Evolutionary conservation across 2,329 filamentous ascomycete species (phyloP), one percentile per base, ranked within the genome.

Genomic region (Colletotrichum trifolii): DNA sequence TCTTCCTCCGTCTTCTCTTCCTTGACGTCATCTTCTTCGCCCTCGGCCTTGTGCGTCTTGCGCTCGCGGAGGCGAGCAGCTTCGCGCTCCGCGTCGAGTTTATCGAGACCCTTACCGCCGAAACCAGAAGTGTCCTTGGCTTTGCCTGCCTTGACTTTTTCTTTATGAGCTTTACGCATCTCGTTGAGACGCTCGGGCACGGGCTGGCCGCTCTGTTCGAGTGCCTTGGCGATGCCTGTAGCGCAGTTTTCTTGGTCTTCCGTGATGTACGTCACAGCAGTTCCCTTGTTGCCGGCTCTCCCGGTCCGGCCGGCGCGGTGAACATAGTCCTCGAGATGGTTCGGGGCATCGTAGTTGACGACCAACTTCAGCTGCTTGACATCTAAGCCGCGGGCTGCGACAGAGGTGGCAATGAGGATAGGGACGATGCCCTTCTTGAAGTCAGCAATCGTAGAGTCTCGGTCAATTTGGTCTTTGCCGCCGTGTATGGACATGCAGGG

Each of bases 361-460:
- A 99, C 96, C 38, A 98, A 85, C 77, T 96, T 97, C 39, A 99
- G 84, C 75, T 97, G 93, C 79, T 97, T 97, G 48, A 99, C 95
- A 76, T 99, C 96, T 45, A 99, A 83, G 66, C 96, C 96, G 77
- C 96, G 92, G 54, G 96, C 96, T 43, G 96, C 96, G 64, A 99
- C 93, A 10, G 95, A 97, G 0, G 96, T 99, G 10, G 96, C 96
- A 73, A 98, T 91, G 74, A 99, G 83, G 61, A 99, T 91, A 0
- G 94, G 94, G 52, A 96, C 88, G 47, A 95, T 87, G 60, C 96
- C 96, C 71, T 90, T 91, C 79, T 97, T 98, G 84, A 97, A 97
- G 75, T 97, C 94, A 45, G 91, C 85, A 71, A 97, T 96, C 12
- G 93, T 95, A 63, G 93, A 95, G 77, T 97, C 94, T 69, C 94